These are phyloP conservation scores for Blumeriella jaapii DNA, from an alignment of 2,329 filamentous ascomycete species.

Conservation along the genomic window DNA sequence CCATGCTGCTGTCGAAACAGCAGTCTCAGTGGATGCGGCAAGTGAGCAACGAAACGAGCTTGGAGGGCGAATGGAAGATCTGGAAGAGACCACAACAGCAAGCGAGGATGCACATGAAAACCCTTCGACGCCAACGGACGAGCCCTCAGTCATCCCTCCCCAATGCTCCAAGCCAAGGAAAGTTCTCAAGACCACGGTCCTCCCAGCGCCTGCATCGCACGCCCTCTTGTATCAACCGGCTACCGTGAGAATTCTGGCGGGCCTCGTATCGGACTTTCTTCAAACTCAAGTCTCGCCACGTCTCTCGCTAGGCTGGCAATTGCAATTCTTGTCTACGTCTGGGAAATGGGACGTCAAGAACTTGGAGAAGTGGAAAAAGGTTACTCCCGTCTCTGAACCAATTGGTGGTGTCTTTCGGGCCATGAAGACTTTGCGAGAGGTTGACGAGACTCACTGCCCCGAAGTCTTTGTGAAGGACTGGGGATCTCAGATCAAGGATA, in stretches of 20 bases:
- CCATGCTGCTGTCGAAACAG: slow-evolving; percentile 35
- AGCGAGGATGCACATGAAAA: slow-evolving; percentile 33
- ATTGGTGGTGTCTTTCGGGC: slow-evolving; percentile 76
- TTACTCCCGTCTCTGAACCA: slow-evolving; percentile 63
- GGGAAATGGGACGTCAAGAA: slow-evolving; percentile 99
- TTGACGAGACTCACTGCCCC: slow-evolving; percentile 74
- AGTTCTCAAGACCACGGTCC: slow-evolving; percentile 54
- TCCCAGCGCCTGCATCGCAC: slow-evolving; percentile 72
- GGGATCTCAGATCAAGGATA: slow-evolving; percentile 54
- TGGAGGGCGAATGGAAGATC: slow-evolving; percentile 27
- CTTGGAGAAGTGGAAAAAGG: slow-evolving; percentile 77
- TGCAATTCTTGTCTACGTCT: slow-evolving; percentile 76
- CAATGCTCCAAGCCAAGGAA: slow-evolving; percentile 38
- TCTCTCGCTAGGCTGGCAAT: slow-evolving; percentile 78
- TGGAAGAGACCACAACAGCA: slow-evolving; percentile 23
- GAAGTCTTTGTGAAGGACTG: slow-evolving; percentile 57
- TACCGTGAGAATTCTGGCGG: slow-evolving; percentile 65
- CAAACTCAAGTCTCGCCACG: slow-evolving; percentile 62
- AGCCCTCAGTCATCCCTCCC: slow-evolving; percentile 32
- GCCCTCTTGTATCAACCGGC: slow-evolving; percentile 71
- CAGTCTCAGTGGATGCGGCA: slow-evolving; percentile 35
- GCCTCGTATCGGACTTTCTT: slow-evolving; percentile 75
- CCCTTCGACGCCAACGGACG: slow-evolving; percentile 36
- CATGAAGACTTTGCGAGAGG: slow-evolving; percentile 86
- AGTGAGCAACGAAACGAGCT: slow-evolving; percentile 22